Base-by-base conservation (phyloP, 495 filamentous ascomycete species). In the Endocarpon pusillum region DNA sequence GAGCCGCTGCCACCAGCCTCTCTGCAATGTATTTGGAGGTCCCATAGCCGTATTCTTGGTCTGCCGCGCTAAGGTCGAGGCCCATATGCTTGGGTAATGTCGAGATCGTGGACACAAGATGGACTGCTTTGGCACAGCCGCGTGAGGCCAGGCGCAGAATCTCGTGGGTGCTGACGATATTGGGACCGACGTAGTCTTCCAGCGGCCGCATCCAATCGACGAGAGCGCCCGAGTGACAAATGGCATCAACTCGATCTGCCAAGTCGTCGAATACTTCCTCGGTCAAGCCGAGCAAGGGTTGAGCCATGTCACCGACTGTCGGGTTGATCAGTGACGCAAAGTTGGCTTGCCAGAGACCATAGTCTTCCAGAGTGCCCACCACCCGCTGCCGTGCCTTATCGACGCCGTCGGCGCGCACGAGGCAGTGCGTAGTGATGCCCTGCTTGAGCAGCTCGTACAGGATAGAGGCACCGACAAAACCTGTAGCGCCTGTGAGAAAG, bases 121-220 rank as follows among this genome's bases (percentile, higher is more conserved):
- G 51, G 14, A 54, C 42, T 11, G 42, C 37, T 37, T 52, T 54
- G 36, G 22, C 39, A 21, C 42, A 38, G 14, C 48, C 51, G 35
- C 25, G 21, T 8, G 49, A 50, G 15, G 51, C 51, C 6, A 54
- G 46, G 12, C 51, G 49, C 3, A 54, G 44, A n/a, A 52, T 25
- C 34, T 54, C 51, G 33, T 54, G 51, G 18, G 51, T 42, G 34
- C 49, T 38, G n/a, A 53, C 24, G 23, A 53, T 42, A 31, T 53
- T 53, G 38, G 50, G 50, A 10, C 47, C 52, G 32, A 55, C 21
- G 37, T 55, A 53, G 18, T 53, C 47, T 14, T 43, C 38, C 21
- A 55, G 33, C 7, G 44, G 49, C 8, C 40, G 52, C 47, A 55
- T 45, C 52, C 49, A 55, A 34, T 55, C 52, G 12, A 55, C 52